Base-by-base conservation (phyloP, 2,329 filamentous ascomycete genomes). In the Aspergillus tubingensis region DNA sequence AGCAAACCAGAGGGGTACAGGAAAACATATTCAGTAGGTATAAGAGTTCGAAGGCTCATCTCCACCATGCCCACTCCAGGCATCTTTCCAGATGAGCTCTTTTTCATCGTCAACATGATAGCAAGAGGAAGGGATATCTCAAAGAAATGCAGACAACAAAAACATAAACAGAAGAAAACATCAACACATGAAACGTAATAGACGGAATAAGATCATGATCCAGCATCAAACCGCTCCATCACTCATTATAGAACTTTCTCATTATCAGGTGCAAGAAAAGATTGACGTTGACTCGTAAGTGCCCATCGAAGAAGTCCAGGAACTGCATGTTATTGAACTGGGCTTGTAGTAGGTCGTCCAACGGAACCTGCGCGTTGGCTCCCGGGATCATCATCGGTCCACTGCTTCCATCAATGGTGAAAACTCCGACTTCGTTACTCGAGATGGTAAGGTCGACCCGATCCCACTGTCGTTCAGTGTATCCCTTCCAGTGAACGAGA, bases 301-400 rank as follows among this genome's bases (percentile, higher is more conserved):
- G 88, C 56, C 89, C 89, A 74, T 96, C 92, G 72, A 99, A 99
- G 62, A 98, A 83, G 72, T 91, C 92, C 86, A 98, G 93, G 76
- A 96, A 96, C 79, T 97, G 92, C 70, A 92, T 91, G 68, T 95
- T 92, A 78, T 98, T 95, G 75, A 97, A 99, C 78, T 99, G 96
- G 54, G 95, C 94, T 79, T 97, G 92, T 71, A 99, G 82, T 65
- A 99, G 82, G 70, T 97, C 94, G 74, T 99, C 95, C 71, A 99
- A 89, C 30, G 93, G 88, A 44, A 99, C 86, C 68, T 92, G 85
- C 6, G 92, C 92, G 72, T 90, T 96, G 6, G 93, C 95, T 4
- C 95, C 95, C 0, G 95, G 94, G 54, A 99, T 92, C 85, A 97
- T 95, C 81, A 98, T 96, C 74, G 91, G 91, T 19, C 95, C 93